Evolutionary conservation across 108 stramenopile genomes (phyloP), one percentile per base, ranked within the genome.

Genomic region (Asterionellopsis glacialis): DNA sequence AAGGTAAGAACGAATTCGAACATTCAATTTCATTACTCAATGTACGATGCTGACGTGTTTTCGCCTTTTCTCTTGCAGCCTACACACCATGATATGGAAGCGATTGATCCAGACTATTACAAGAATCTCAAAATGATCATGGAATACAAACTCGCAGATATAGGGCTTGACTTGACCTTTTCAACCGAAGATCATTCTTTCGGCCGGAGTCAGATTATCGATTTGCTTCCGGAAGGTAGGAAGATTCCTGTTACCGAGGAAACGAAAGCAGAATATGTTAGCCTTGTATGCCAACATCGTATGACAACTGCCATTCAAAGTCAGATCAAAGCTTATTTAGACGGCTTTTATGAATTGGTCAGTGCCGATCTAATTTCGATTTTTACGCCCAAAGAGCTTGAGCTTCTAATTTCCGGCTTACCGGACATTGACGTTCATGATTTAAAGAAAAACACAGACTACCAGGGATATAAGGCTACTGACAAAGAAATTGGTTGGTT

Each of bases 41-140:
- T 9, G 19, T 21, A 19, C 9, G 9, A 2, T 7, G 9, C 47
- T 48, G 5, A 48, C 9, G 2, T 48, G 47, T 48, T 38, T 24
- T 33, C 13, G 49, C 25, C n/a, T 21, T 49, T 14, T 19, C 19
- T 26, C 24, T 66, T 40, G 15, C 41, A 76, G 72, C 91, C 91
- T 0, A 84, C 95, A 9, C 90, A 95, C 69, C 83, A 83, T 26
- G 97, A 98, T 77, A 98, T 98, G 95, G 85, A 98, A 82, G 95
- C 96, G 11, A 96, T 96, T 56, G 97, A 98, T 57, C 98, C 98
- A 19, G 96, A 97, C 49, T 98, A 98, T 71, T 98, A 95, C 83
- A 95, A 94, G 57, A 96, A 95, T 65, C 81, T 97, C 47, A 90
- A 94, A 51, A 82, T 87, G 57, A 95, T 97, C 54, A 68, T 96